Base-by-base conservation (phyloP, 495 filamentous ascomycete genomes). In the Podospora fimiseda region DNA sequence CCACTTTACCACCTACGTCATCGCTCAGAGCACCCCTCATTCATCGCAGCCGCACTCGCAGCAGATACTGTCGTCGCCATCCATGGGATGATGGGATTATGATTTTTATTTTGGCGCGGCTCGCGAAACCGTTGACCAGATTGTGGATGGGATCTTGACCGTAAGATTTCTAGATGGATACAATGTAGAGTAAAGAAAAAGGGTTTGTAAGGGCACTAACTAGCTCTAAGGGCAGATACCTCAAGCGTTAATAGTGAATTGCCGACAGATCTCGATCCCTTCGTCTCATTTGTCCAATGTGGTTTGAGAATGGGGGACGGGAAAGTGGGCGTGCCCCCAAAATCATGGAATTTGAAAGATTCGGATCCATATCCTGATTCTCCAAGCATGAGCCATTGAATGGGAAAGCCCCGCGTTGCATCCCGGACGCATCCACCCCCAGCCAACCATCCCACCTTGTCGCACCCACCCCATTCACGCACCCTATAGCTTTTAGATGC, bases 341-440 rank as follows among this genome's bases (percentile, higher is more conserved):
- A 60, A 58, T 43, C 63, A 66, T 64, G 63, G 61, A 60, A 64
- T 64, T 61, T 60, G 46, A 19, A 51, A 53, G 43, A 52, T 51
- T 60, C 44, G 23, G 24, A 47, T 51, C 45, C 52, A 57, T 54
- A 63, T 64, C 58, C 61, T 56, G 58, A n/a, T 56, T 65, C 60
- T 48, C 47, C 16, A 20, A 51, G 50, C 41, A 9, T n/a, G n/a
- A n/a, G n/a, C n/a, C n/a, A n/a, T 13, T 22, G 16, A 41, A 14
- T n/a, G 16, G 39, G 23, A 22, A 50, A 21, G 21, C 53, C 60
- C 46, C 48, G 48, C 58, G 63, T 63, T 53, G 55, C 50, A 50
- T 47, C 30, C 33, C 27, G 41, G 27, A 20, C 57, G 48, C 44
- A 42, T 41, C 45, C 33, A 21, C 16, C 51, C n/a, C 56, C 51